Base-by-base conservation (phyloP, 2,329 filamentous ascomycete genomes). In the Dactylonectria macrodidyma region DNA sequence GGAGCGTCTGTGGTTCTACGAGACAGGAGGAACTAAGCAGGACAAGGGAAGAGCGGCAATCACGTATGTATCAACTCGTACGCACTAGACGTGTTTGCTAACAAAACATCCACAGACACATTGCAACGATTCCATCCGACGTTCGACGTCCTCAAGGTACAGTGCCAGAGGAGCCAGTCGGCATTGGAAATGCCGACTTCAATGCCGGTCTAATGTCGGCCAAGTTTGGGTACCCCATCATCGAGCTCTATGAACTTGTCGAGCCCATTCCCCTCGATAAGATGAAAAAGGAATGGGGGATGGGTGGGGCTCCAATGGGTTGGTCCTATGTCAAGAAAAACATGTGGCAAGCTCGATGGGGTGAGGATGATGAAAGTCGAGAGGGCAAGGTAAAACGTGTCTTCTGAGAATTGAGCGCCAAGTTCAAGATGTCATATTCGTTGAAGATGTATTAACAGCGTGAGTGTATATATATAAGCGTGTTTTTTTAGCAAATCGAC, bases 101-200 rank as follows among this genome's bases (percentile, higher is more conserved):
- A 24, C 41, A 44, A 5, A 14, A 62, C 50, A n/a, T 6, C 22
- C 12, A 26, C 14, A 72, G 54, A 33, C 67, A 72, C 16, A 65
- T 75, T 22, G 67, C 69, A 1, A 24, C 47, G 0, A 74, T 74
- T 4, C 67, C 71, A 8, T 30, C 61, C 1, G 12, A 19, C 1
- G 41, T 56, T 0, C 69, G 67, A 8, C 71, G 52, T 14, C 58
- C 64, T 2, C 72, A 72, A 22, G 73, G 73, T 3, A 65, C 58
- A 5, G 73, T 74, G 11, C 72, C 71, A 10, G 50, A 24, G 2
- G 68, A 68, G n/a, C 77, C 76, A 2, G 52, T 66, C 22, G 77
- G 77, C 12, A 71, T 77, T 10, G 76, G 76, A 38, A 79, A 79
- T 41, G 55, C 67, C 14, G 74, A 79, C 30, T 79, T 78, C 65